Evolutionary conservation across 306 rosid genomes (phyloP), one percentile per base, ranked within the genome.

Genomic region (Sophora flavescens): DNA sequence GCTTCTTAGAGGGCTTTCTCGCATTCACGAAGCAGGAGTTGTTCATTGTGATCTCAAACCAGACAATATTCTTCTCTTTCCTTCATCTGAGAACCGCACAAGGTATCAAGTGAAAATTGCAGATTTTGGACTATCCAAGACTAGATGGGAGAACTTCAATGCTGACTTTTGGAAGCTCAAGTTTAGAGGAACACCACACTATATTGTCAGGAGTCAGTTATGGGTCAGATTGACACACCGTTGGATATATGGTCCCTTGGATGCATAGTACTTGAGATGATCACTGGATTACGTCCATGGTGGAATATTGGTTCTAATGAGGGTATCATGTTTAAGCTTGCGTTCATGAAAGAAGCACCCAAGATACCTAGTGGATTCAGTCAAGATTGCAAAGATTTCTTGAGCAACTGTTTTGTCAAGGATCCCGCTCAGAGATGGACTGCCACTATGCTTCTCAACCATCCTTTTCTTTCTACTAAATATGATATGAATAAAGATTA

Each of bases 231-330:
- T 22, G 53, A 14, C 2, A 0, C 65, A 10, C 4, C 76, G 1
- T n/a, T 56, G 26, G 76, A 71, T 41, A 71, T 71, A 16, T 71
- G 76, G 65, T 53, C 65, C 2, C 52, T 56, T 36, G 76, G 76
- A 0, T 56, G 65, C 28, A 39, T 35, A 9, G 52, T 56, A 1
- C 9, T 71, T 4, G 76, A 71, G 65, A 71, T 71, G 64, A 8
- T 71, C 1, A 71, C 65, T 11, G 51, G 65, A 30, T 4, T 4
- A 7, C 65, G 14, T 0, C 53, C 65, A 6, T 54, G 64, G 65
- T 4, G 38, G 17, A 16, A 17, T 2, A 8, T 1, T 2, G 1
- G 0, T 4, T 16, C 30, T 30, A 5, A 0, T 1, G 4, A 33
- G 6, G 15, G 3, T 0, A 6, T 16, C 4, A 71, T 52, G 50